Evolutionary conservation across 257 asterid species (phyloP).

Genomic region (Echium plantagineum): DNA sequence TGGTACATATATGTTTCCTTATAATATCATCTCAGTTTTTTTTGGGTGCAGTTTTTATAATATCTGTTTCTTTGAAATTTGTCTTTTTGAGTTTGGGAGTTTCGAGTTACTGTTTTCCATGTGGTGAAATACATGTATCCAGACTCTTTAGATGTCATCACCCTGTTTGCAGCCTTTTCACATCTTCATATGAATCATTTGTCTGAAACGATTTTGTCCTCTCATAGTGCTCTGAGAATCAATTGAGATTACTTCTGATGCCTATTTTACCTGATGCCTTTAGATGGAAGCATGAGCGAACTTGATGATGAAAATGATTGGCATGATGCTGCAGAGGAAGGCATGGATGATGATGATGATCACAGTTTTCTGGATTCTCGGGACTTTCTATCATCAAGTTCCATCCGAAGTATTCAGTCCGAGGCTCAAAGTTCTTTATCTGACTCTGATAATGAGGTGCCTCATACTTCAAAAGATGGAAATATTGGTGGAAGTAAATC

Average conservation of each 20-base stretch:
- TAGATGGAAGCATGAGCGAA: conserved; percentile 16
- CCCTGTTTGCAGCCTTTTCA: not conserved
- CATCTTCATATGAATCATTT: not conserved
- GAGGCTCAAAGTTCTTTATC: conserved; percentile 8
- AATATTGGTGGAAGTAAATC: conserved; percentile 5
- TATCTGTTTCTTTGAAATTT: not conserved
- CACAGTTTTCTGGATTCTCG: conserved; percentile 10
- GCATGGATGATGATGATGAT: conserved; percentile 15
- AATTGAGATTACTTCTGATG: not conserved
- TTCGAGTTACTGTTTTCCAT: not conserved
- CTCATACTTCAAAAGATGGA: conserved; percentile 6
- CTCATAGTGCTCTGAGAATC: not conserved
- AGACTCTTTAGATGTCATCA: not conserved
- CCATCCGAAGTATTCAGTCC: conserved; percentile 2
- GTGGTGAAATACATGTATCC: not conserved
- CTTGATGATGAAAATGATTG: conserved; percentile 10
- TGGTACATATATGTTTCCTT: not conserved
- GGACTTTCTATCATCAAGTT: conserved; percentile 14
- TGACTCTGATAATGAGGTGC: conserved; percentile 10
- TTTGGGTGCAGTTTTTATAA: not conserved
- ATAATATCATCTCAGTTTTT: not conserved
- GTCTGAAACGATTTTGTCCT: not conserved
- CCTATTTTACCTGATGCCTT: not conserved
- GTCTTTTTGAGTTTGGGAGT: not conserved
- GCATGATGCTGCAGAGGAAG: conserved; percentile 10